Evolutionary conservation across 2,329 filamentous ascomycete genomes (phyloP).

Genomic region (Neofusicoccum laricinum): DNA sequence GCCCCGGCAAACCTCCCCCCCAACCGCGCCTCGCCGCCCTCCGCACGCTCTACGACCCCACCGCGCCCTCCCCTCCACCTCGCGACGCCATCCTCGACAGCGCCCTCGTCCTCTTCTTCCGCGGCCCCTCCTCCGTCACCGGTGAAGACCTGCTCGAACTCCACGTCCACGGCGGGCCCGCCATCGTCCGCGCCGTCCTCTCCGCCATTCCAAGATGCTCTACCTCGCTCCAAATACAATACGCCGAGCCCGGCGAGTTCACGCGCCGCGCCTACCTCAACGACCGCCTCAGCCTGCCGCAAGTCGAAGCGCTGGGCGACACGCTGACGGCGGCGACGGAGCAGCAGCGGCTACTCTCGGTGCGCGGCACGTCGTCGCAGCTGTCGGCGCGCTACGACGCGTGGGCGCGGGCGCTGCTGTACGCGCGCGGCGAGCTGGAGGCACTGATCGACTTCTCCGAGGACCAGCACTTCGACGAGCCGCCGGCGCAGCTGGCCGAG

Average conservation of each 20-base stretch:
- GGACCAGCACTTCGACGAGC: conserved; percentile 95
- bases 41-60: conserved; percentile 68
- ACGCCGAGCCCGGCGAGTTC: conserved; percentile 94
- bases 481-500: conserved; percentile 66
- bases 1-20: conserved; percentile 53
- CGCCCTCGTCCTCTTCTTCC: conserved; percentile 80
- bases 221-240: conserved; percentile 56
- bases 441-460: conserved; percentile 96
- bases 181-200: conserved; percentile 83
- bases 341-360: conserved; percentile 83
- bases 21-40: conserved; percentile 66
- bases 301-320: conserved; percentile 67
- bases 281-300: conserved; percentile 77
- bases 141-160: conserved; percentile 91
- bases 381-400: conserved; percentile 72
- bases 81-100: conserved; percentile 64
- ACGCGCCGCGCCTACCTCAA: conserved; percentile 90
- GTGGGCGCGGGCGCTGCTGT: conserved; percentile 75
- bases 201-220: conserved; percentile 64
- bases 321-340: conserved; percentile 71
- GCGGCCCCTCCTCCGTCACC: conserved; percentile 76
- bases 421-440: conserved; percentile 86
- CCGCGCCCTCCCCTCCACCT: conserved; percentile 26
- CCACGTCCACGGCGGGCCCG: conserved; percentile 89
- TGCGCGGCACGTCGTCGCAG: conserved; percentile 68